These are phyloP conservation scores for Mycena epipterygia DNA, from an alignment of 768 basidiomycete species.

Conservation along the genomic window DNA sequence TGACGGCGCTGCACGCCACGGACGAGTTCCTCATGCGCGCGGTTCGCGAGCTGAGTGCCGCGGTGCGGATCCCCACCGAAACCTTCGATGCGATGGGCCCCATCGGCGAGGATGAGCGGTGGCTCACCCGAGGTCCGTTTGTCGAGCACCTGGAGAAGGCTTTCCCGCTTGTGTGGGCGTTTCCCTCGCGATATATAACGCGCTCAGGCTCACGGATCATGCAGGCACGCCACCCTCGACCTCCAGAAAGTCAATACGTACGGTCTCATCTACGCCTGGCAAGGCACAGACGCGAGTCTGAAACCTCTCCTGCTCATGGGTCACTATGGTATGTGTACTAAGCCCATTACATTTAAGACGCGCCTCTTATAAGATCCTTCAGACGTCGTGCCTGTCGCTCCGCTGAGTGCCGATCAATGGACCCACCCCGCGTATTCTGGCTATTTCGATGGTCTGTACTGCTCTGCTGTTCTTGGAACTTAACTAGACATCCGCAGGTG, in stretches of 20 bases:
- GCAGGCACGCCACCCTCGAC: conserved; percentile 1
- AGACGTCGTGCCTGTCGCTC: conserved; percentile 81
- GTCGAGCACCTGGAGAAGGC: conserved; percentile 55
- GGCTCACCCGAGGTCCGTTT: conserved; percentile 53
- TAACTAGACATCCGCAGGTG: conserved; percentile 45
- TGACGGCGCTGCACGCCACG: conserved; percentile 31
- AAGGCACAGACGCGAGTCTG: conserved; percentile 60
- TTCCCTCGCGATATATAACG: not conserved
- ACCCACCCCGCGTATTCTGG: conserved; percentile 75
- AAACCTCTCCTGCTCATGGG: conserved; percentile 70
- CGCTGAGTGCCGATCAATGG: conserved; percentile 69
- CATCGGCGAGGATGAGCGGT: conserved; percentile 61
- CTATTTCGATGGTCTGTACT: conserved; percentile 63
- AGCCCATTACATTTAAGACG: not conserved
- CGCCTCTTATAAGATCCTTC: not conserved
- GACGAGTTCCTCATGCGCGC: conserved; percentile 45
- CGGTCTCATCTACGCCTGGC: conserved; percentile 73
- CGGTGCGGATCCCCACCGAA: conserved; percentile 57
- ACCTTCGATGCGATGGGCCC: conserved; percentile 62
- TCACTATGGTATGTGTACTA: conserved; percentile 58
- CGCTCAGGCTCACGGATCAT: not conserved
- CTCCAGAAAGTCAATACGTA: conserved; percentile 67
- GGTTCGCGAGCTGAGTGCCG: conserved; percentile 49
- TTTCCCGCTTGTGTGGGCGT: conserved; percentile 66
- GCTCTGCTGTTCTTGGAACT: not conserved